Base-by-base conservation (phyloP, 768 basidiomycete species). In the Kwoniella heveanensis region DNA sequence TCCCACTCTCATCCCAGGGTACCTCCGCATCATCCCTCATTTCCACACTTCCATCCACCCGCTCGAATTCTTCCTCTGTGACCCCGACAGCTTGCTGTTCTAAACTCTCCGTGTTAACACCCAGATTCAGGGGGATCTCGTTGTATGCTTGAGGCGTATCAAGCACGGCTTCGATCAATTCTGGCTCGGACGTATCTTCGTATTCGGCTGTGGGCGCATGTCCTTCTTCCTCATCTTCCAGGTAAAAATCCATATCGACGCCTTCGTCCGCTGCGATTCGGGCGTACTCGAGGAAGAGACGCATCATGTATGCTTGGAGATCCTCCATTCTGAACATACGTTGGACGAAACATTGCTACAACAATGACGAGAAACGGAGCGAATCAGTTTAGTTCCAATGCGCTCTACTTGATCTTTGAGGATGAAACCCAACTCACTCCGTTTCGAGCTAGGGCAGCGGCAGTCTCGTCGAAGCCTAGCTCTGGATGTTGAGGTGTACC, bases 391-490 rank as follows among this genome's bases (percentile, higher is more conserved):
- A n/a, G n/a, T n/a, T n/a, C n/a, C n/a, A n/a, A n/a, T n/a, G n/a
- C n/a, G n/a, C n/a, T n/a, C n/a, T n/a, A n/a, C n/a, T n/a, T n/a
- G 32, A 32, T 49, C 13, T 48, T 44, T 17, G 6, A 17, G 8
- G 10, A 24, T 6, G 25, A n/a, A n/a, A n/a, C n/a, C n/a, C 48
- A 9, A 74, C 74, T 69, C 68, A 62, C 80, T 46, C 81, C 81
- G 73, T 76, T 79, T 32, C 61, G 30, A 7, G 79, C 81, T 4
- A 82, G 68, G 7, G 80, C 79, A 55, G 78, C 71, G 13, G 80
- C 81, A 10, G 81, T 74, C 49, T 76, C 77, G 63, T 82, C 81
- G 60, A 81, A 81, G 1, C 70, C 77, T 2, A 80, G 72, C 21
- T 80, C 81, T 15, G 78, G 78, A 51, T 76, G 64, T 26, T 75